Conservation (phyloP, 306 rosid species). For the Cucumis sativus region DNA sequence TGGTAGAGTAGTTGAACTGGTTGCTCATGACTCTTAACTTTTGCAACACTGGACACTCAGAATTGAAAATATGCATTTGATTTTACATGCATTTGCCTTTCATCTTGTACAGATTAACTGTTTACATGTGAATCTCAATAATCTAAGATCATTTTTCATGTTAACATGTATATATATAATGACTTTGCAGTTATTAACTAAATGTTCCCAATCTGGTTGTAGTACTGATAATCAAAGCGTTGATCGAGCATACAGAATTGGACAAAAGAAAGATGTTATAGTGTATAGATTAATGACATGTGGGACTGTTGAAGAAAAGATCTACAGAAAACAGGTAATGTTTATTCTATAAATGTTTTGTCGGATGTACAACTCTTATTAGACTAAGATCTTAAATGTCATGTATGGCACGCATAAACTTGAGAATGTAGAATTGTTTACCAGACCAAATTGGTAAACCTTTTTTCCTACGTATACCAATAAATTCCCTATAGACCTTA, state of each 20-base stretch:
- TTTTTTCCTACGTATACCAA: not conserved
- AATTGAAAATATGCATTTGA: not conserved
- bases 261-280: conserved; percentile 80
- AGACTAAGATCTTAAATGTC: not conserved
- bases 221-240: conserved; percentile 95
- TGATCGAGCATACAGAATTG: conserved; percentile 95
- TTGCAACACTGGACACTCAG: not conserved
- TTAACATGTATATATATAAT: not conserved
- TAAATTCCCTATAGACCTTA: not conserved
- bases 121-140: not conserved
- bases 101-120: not conserved
- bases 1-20: not conserved
- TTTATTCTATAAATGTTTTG: not conserved
- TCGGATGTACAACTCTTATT: not conserved
- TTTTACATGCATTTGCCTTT: not conserved
- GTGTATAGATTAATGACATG: conserved; percentile 91
- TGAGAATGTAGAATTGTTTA: not conserved
- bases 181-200: not conserved
- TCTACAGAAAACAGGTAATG: conserved; percentile 80
- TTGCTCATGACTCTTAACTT: not conserved
- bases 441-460: not conserved
- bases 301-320: conserved; percentile 96
- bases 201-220: conserved; percentile 18
- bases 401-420: not conserved
- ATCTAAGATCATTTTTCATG: not conserved